Evolutionary conservation across 73 alveolate genomes (phyloP).

Genomic region (Blepharisma stoltei): DNA sequence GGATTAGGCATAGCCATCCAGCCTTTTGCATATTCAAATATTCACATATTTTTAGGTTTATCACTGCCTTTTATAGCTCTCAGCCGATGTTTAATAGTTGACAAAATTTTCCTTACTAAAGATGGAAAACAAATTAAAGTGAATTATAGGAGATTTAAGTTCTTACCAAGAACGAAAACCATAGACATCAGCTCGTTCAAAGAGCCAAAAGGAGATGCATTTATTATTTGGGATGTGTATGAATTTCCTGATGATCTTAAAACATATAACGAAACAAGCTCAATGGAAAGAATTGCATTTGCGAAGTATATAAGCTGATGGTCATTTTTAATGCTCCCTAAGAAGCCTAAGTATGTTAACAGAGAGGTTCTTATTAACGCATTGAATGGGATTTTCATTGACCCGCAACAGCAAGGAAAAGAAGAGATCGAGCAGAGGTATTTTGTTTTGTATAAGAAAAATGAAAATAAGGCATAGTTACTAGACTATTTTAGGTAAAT

Average conservation of each 20-base stretch:
- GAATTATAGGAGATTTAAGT: slow-evolving; percentile 5
- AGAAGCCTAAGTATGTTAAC: neutral
- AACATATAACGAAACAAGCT: slow-evolving; percentile 12
- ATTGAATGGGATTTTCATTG: slow-evolving; percentile 30
- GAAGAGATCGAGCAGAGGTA: slow-evolving; percentile 14
- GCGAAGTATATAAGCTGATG: neutral
- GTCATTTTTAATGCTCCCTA: slow-evolving; percentile 19
- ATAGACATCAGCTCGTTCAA: slow-evolving; percentile 19
- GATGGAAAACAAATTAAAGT: slow-evolving; percentile 20
- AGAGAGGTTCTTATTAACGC: slow-evolving; percentile 24
- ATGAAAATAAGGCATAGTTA: too few relatives aligned
- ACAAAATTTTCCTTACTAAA: neutral
- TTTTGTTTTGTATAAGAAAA: neutral
- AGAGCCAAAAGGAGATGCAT: slow-evolving; percentile 22
- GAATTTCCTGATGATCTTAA: slow-evolving; percentile 33
- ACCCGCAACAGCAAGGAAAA: neutral
- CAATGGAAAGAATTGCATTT: slow-evolving; percentile 7
- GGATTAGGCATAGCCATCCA: neutral
- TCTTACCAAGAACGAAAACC: neutral
- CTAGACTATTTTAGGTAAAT: too few relatives aligned
- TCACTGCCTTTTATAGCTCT: neutral
- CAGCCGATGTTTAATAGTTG: neutral
- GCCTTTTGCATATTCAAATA: neutral
- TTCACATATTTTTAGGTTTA: neutral
- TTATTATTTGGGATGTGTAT: slow-evolving; percentile 7